Base-by-base conservation (phyloP, 495 filamentous ascomycete genomes). In the Echria macrotheca region DNA sequence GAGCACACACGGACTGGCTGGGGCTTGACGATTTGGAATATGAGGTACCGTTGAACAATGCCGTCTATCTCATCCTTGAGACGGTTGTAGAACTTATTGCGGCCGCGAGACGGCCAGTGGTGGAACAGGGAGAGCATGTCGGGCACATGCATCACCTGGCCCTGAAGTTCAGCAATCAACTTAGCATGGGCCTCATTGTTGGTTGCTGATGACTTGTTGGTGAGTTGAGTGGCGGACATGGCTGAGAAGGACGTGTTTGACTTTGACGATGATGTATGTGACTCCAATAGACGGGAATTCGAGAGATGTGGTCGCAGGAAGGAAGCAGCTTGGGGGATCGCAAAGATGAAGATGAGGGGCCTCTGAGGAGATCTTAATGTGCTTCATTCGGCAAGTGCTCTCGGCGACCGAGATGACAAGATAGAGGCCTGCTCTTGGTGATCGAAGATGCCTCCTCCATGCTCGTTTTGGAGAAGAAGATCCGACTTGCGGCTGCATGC, bases 171-270 rank as follows among this genome's bases (percentile, higher is more conserved):
- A 18, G 40, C 22, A 19, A 44, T 44, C 21, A 44, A 26, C 40
- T 44, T 44, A 24, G 40, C 40, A n/a, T 44, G 40, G 12, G 22
- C 22, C 40, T 44, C 40, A 28, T 44, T 44, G 40, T 44, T 44
- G 6, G 40, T 14, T 18, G 24, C 12, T 24, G 40, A 44, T 18
- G 2, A 10, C 21, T 8, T 6, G 35, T 5, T 9, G 36, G 4
- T 39, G 7, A 5, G 36, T 21, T 39, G 36, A 39, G 18, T 39
- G 36, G 36, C 18, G 18, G 36, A 5, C 36, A 39, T 39, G 36
- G 36, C 36, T 39, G 36, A 15, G 36, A 2, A 19, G 36, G 14
- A 18, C 6, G 7, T 31, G 28, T 31, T 31, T 12, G 28, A 12
- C 28, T 31, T 31, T 6, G 28, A 31, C 28, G 7, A n/a, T n/a